Base-by-base conservation (phyloP, 352 stramenopile genomes). In the Globisporangium echinulatum region DNA sequence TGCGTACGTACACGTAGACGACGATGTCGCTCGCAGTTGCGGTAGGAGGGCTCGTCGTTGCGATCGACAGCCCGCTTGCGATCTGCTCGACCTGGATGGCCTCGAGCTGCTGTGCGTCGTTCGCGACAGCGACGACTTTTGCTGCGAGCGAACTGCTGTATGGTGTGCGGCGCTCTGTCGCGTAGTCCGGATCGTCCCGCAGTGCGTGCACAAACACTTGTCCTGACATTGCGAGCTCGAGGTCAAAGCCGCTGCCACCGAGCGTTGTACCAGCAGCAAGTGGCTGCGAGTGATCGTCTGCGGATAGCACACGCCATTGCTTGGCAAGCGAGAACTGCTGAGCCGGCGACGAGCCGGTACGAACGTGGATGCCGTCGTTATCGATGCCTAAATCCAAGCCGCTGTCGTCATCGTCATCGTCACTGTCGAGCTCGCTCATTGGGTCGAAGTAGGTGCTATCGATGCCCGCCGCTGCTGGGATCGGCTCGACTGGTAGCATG, bases 71-170 rank as follows among this genome's bases (percentile, higher is more conserved):
- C 36, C 55, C 55, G 7, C 44, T 7, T 3, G 55, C 10, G 3
- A 15, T 43, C 49, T 53, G 46, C 3, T 33, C 10, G n/a, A 61
- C 46, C 17, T 25, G 37, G 4, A 61, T n/a, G 15, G 2, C n/a
- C 17, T 61, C 37, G 36, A 61, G 55, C 17, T 49, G n/a, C 55
- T 17, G 37, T 36, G 33, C 19, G 48, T 54, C 55, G 36, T 37
- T 61, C 33, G 46, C 37, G 46, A 49, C 48, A 11, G 47, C 55
- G 11, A 61, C 55, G 37, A 61, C 46, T 33, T 61, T 61, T 36
- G 55, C 46, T n/a, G 38, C 7, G 19, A 54, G 37, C 5, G 46
- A 7, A 15, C 36, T 37, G 25, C 15, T 37, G 5, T n/a, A 25
- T 4, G n/a, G 2, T 15, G 2, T 14, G 4, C 40, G 19, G 9